Conservation (phyloP, 2,329 filamentous ascomycete species). For the Aspergillus quadrilineatus region DNA sequence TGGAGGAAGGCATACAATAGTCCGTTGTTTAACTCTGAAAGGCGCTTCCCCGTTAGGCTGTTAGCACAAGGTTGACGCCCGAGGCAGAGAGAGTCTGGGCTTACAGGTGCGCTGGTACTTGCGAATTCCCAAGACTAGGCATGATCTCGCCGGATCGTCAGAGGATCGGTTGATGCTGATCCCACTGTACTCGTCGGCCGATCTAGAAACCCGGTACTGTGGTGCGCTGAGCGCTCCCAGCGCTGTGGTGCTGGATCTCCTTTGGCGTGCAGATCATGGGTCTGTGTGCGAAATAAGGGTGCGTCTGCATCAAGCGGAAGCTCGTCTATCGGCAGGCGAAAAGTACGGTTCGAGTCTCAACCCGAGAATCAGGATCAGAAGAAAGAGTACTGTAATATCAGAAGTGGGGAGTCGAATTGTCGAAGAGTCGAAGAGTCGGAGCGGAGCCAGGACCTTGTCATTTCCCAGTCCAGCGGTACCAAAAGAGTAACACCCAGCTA, state of each 20-base stretch:
- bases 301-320: background rate
- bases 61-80: background rate
- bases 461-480: conserved; percentile 10
- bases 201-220: conserved; percentile 3
- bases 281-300: conserved; percentile 9
- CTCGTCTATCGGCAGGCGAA: background rate
- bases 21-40: background rate
- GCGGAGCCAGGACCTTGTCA: background rate
- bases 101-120: background rate
- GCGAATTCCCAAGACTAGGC: conserved; percentile 7
- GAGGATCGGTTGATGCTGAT: conserved; percentile 7
- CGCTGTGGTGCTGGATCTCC: conserved; percentile 14
- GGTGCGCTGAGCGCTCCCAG: conserved; percentile 8
- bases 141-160: conserved; percentile 9
- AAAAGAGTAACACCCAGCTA: background rate
- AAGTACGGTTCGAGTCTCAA: conserved; percentile 3
- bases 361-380: background rate
- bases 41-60: background rate
- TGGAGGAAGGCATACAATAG: conserved; percentile 13
- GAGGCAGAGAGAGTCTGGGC: background rate
- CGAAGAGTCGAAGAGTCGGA: background rate
- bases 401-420: background rate
- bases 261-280: conserved; percentile 19
- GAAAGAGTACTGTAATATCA: background rate
- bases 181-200: conserved; percentile 6